Percentiles rank a stretch among this genome's conserved stretches.
phyloP scores from a whole-genome alignment of 306 rosid genomes.

The Acacia melanoxylon region DNA sequence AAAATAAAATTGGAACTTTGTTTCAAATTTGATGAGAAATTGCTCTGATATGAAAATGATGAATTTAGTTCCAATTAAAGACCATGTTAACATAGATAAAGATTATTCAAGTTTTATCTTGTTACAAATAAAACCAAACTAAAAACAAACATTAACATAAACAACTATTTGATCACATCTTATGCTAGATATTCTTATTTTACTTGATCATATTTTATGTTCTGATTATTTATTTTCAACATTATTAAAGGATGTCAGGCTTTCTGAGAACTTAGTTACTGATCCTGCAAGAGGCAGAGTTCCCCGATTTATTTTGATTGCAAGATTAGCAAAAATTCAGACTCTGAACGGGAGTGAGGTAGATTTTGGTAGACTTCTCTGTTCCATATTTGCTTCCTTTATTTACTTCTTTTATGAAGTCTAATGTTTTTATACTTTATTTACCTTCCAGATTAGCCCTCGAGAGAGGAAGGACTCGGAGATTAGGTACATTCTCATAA shows the following conservation, averaged over 20 bases:
- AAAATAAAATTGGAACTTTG: background rate
- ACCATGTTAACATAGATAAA: background rate
- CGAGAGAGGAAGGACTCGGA: slow-evolving; percentile 98
- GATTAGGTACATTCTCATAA: slow-evolving; percentile 61
- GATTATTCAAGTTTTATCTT: background rate
- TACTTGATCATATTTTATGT: slow-evolving; percentile 24
- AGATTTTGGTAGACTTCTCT: slow-evolving; percentile 27
- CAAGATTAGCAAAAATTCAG: slow-evolving; percentile 73
- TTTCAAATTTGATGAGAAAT: background rate
- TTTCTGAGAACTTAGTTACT: slow-evolving; percentile 82
- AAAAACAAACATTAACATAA: background rate
- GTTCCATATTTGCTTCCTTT: slow-evolving; percentile 18
- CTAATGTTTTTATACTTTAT: slow-evolving; percentile 24
- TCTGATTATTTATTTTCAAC: slow-evolving; percentile 39
- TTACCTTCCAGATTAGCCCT: slow-evolving; percentile 57
- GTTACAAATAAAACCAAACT: background rate
- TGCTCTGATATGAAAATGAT: background rate
- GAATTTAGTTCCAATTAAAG: background rate
- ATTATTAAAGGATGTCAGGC: slow-evolving; percentile 70
- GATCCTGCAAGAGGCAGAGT: slow-evolving; percentile 74
- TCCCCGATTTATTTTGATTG: slow-evolving; percentile 79
- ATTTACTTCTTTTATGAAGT: slow-evolving; percentile 1
- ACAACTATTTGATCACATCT: too few relatives aligned
- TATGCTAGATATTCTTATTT: background rate
- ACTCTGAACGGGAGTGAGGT: slow-evolving; percentile 94